Evolutionary conservation across 2,329 filamentous ascomycete genomes (phyloP).

Genomic region (Fusarium sp.): DNA sequence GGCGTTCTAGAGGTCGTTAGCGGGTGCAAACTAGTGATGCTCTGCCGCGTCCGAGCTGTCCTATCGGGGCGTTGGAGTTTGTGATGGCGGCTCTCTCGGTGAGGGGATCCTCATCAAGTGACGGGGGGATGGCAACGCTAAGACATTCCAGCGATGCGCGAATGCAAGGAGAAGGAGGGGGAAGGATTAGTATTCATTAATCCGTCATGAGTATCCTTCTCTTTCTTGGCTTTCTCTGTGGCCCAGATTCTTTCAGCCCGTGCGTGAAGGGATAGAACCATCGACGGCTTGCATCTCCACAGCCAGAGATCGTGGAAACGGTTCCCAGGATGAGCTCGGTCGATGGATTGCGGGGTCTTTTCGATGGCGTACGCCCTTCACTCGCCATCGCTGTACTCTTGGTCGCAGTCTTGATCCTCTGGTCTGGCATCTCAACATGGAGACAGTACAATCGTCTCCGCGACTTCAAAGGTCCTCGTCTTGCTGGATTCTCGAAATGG

Average conservation of each 20-base stretch:
- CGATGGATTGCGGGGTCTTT: not conserved
- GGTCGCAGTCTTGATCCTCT: slow-evolving; percentile 12
- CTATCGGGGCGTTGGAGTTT: not conserved
- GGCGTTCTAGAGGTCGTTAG: not conserved
- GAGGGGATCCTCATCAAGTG: not conserved
- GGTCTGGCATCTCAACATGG: slow-evolving; percentile 32
- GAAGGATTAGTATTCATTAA: not conserved
- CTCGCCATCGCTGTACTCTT: slow-evolving; percentile 17
- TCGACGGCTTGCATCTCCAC: not conserved
- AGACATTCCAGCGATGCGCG: not conserved
- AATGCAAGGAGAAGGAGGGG: not conserved
- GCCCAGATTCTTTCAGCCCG: slow-evolving; percentile 1
- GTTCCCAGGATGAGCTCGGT: slow-evolving; percentile 14
- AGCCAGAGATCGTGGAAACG: not conserved
- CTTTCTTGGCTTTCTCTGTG: not conserved
- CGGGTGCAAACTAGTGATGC: not conserved
- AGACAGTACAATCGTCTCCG: slow-evolving; percentile 50
- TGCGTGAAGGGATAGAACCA: not conserved
- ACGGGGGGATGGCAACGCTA: not conserved
- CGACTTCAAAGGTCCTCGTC: slow-evolving; percentile 51
- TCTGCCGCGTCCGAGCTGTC: not conserved
- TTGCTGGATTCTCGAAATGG: slow-evolving; percentile 51
- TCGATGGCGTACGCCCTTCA: slow-evolving; percentile 11
- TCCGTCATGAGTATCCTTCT: not conserved
- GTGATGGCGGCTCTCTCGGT: not conserved